These are phyloP conservation scores for Cryptococcus amylolentus DNA, from an alignment of 1,284 basidiomycete genomes.

Conservation along the genomic window DNA sequence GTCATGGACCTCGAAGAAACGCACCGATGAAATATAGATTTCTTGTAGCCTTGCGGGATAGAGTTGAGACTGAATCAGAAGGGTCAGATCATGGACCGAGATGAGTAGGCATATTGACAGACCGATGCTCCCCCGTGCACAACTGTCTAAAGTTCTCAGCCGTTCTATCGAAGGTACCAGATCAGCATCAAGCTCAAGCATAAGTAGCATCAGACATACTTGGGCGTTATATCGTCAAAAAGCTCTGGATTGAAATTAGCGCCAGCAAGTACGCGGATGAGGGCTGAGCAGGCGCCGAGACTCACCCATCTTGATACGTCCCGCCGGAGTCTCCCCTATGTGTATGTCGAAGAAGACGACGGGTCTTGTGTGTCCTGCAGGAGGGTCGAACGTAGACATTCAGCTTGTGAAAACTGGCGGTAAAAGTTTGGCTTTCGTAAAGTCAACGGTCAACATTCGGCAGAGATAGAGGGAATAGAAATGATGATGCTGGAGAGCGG, in stretches of 20 bases:
- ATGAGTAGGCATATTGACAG: constrained; percentile 11
- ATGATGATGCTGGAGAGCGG: not conserved
- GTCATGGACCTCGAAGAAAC: constrained; percentile 22
- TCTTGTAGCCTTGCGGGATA: constrained; percentile 83
- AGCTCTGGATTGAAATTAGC: constrained; percentile 25
- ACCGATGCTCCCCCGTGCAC: constrained; percentile 94
- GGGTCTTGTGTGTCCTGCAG: constrained; percentile 58
- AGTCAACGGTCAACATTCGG: not conserved
- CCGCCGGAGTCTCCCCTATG: constrained; percentile 91
- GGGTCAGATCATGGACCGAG: not conserved
- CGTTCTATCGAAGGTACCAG: constrained; percentile 57
- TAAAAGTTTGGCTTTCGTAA: not conserved
- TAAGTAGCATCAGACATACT: constrained; percentile 20
- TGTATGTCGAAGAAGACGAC: constrained; percentile 95
- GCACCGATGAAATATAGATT: constrained; percentile 84
- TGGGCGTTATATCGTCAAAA: constrained; percentile 47
- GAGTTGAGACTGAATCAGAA: constrained; percentile 64
- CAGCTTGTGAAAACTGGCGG: not conserved
- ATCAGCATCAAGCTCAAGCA: not conserved
- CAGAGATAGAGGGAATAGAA: not conserved
- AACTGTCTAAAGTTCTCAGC: constrained; percentile 97
- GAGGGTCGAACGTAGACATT: constrained; percentile 35
- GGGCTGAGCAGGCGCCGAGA: not conserved
- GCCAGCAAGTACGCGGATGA: not conserved
- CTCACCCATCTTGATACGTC: constrained; percentile 82